phyloP scores from a whole-genome alignment of 2,329 filamentous ascomycete genomes.

The Nemania bipapillata region DNA sequence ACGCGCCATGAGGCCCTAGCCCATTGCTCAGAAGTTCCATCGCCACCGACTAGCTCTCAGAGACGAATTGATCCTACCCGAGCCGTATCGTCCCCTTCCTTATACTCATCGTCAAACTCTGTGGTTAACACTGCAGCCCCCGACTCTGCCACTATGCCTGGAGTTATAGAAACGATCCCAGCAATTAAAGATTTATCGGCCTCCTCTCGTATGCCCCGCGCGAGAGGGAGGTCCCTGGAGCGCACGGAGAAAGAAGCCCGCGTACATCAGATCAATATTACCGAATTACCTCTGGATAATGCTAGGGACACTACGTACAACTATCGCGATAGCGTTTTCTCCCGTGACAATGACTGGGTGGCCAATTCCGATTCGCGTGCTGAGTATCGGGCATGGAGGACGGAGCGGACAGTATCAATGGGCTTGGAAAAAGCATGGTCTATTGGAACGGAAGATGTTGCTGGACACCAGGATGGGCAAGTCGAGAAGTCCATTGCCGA shows the following conservation, averaged over 20 bases:
- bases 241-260: constrained; percentile 57
- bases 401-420: constrained; percentile 57
- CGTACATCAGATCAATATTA: constrained; percentile 47
- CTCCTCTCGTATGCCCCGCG: constrained; percentile 48
- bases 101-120: constrained; percentile 28
- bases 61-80: constrained; percentile 51
- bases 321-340: constrained; percentile 35
- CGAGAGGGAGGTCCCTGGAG: constrained; percentile 57
- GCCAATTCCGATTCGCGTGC: constrained; percentile 45
- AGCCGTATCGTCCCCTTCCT: constrained; percentile 44
- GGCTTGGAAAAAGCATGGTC: constrained; percentile 71
- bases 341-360: constrained; percentile 39
- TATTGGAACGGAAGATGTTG: constrained; percentile 64
- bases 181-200: constrained; percentile 53
- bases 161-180: constrained; percentile 51
- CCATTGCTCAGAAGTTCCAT: constrained; percentile 52
- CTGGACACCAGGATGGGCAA: constrained; percentile 63
- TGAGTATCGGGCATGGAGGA: constrained; percentile 54
- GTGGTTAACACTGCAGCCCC: constrained; percentile 39
- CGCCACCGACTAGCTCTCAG: constrained; percentile 53
- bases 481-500: constrained; percentile 74
- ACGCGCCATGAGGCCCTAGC: constrained; percentile 53
- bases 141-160: constrained; percentile 46
- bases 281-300: constrained; percentile 46
- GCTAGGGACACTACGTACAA: constrained; percentile 52